Evolutionary conservation across 1,284 basidiomycete genomes (phyloP).

Genomic region (Apiotrichum porosum): DNA sequence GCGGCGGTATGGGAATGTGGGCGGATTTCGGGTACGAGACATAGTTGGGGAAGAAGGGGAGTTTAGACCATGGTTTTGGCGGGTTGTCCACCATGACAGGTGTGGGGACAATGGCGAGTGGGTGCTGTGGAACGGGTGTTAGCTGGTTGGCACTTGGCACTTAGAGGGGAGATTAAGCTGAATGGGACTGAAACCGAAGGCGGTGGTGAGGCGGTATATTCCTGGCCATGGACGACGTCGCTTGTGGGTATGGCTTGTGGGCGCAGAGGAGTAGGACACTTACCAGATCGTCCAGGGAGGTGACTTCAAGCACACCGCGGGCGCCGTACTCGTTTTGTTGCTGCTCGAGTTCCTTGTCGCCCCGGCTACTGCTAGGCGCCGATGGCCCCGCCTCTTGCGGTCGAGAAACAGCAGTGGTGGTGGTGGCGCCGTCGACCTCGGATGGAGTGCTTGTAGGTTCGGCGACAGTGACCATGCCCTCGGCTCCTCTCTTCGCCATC

Average conservation of each 20-base stretch:
- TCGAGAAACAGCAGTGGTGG: no score
- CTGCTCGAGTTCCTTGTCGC: no score
- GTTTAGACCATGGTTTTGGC: slow-evolving; percentile 20
- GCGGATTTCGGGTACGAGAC: slow-evolving; percentile 38
- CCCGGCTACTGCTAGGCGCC: no score
- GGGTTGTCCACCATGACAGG: slow-evolving; percentile 12
- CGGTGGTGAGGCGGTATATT: no score
- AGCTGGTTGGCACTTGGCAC: no score
- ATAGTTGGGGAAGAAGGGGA: slow-evolving; percentile 43
- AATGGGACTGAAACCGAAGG: no score
- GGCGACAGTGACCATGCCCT: neutral
- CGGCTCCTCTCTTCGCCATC: neutral
- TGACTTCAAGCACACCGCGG: slow-evolving; percentile 3
- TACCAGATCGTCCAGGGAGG: slow-evolving; percentile 2
- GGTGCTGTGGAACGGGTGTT: slow-evolving; percentile 6
- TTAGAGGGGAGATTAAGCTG: no score
- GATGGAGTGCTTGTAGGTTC: neutral
- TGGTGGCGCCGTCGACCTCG: neutral
- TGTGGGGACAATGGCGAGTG: slow-evolving; percentile 9
- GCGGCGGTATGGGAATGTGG: slow-evolving; percentile 24
- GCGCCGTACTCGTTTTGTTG: slow-evolving; percentile 3
- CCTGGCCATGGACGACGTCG: no score
- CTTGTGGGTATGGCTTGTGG: no score
- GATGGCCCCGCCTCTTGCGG: no score
- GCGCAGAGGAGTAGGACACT: no score